phyloP scores from a whole-genome alignment of 2,329 filamentous ascomycete genomes.

The Corynespora cassiicola region DNA sequence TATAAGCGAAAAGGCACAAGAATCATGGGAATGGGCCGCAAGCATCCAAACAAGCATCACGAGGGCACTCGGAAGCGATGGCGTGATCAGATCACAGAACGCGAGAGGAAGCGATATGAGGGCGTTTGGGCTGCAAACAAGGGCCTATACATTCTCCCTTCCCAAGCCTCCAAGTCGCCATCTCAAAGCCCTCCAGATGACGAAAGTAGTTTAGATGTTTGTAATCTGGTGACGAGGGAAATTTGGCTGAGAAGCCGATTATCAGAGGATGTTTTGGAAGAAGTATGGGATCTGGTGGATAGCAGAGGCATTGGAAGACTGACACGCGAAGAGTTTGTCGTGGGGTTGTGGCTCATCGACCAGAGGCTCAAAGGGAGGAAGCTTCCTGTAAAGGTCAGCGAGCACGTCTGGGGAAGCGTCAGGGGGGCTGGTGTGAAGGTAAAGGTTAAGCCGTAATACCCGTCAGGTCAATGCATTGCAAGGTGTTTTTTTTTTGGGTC shows the following conservation, averaged over 20 bases:
- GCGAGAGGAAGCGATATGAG: constrained; percentile 81
- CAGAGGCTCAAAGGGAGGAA: constrained; percentile 81
- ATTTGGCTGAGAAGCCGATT: constrained; percentile 77
- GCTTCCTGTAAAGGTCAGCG: constrained; percentile 72
- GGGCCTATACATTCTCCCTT: constrained; percentile 54
- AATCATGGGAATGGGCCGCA: constrained; percentile 52
- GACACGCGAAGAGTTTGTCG: constrained; percentile 75
- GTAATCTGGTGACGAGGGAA: constrained; percentile 73
- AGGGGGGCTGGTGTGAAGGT: constrained; percentile 51
- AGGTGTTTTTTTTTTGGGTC: constrained; percentile 23
- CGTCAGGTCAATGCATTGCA: constrained; percentile 16
- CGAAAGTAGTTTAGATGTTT: constrained; percentile 60
- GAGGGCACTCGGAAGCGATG: constrained; percentile 78
- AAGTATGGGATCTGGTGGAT: constrained; percentile 80
- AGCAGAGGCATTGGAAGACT: constrained; percentile 62
- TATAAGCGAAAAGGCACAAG: constrained; percentile 65
- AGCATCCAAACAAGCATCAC: constrained; percentile 74
- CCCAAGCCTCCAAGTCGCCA: constrained; percentile 8
- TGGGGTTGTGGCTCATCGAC: constrained; percentile 83
- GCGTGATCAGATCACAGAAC: constrained; percentile 75
- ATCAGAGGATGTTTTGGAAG: constrained; percentile 70
- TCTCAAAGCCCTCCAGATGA: constrained; percentile 13
- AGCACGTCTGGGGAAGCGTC: constrained; percentile 79
- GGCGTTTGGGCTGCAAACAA: constrained; percentile 85
- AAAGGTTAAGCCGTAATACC: constrained; percentile 27